Evolutionary conservation across 176 grass and related monocot genomes (phyloP).

Genomic region (Bonia amplexicaulis): DNA sequence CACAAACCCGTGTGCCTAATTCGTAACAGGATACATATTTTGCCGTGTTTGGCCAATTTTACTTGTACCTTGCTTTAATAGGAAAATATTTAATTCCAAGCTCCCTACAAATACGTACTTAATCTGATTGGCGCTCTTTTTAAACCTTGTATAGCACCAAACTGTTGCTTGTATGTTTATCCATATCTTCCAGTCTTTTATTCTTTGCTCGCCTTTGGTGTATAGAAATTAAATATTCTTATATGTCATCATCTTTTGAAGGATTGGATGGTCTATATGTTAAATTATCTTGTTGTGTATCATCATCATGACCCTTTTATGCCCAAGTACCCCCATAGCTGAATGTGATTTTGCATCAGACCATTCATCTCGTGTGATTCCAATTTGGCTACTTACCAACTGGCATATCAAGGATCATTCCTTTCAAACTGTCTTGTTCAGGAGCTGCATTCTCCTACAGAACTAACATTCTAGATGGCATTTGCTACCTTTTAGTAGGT

Average conservation of each 20-base stretch:
- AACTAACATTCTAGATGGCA: conserved; percentile 27
- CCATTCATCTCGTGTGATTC: conserved; percentile 18
- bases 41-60: neutral
- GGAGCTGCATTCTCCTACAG: conserved; percentile 16
- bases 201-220: neutral
- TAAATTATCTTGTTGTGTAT: neutral
- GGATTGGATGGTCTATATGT: neutral
- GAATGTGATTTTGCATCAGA: neutral
- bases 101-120: neutral
- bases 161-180: neutral
- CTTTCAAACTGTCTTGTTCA: conserved; percentile 24
- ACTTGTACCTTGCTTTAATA: neutral
- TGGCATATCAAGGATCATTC: neutral
- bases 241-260: neutral
- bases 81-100: neutral
- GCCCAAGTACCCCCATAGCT: neutral
- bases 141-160: neutral
- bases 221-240: neutral
- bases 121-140: neutral
- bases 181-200: neutral
- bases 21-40: neutral
- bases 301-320: neutral
- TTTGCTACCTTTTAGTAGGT: conserved; percentile 29
- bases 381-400: neutral
- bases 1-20: neutral